Evolutionary conservation across 441 rosid species (phyloP).

Genomic region (Cnidoscolus chayamansa): DNA sequence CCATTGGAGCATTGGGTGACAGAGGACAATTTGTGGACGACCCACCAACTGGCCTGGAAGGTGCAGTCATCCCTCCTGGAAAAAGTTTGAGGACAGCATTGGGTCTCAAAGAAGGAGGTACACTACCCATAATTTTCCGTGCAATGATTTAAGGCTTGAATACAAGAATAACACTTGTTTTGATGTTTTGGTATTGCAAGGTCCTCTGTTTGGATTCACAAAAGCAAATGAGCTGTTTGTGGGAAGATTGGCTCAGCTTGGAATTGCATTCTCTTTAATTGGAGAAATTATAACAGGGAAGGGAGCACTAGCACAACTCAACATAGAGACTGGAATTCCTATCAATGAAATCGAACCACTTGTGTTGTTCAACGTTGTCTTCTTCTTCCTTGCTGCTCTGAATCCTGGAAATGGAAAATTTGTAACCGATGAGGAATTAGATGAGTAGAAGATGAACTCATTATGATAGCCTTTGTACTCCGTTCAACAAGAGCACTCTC

Average conservation of each 20-base stretch:
- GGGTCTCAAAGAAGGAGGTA: conserved; percentile 63
- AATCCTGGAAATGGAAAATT: conserved; percentile 91
- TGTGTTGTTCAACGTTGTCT: conserved; percentile 74
- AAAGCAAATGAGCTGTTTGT: conserved; percentile 86
- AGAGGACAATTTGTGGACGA: conserved; percentile 85
- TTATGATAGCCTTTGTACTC: not conserved
- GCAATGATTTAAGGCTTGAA: too few relatives aligned
- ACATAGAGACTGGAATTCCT: conserved; percentile 92
- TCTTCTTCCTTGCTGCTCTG: conserved; percentile 85
- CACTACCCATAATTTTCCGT: not conserved
- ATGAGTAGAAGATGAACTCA: conserved; percentile 33
- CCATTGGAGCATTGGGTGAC: conserved; percentile 94
- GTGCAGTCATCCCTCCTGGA: conserved; percentile 22
- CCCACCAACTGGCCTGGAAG: conserved; percentile 56
- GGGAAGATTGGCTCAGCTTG: conserved; percentile 90
- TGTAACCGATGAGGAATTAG: conserved; percentile 61
- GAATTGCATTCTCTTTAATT: conserved; percentile 86
- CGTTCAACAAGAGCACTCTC: too few relatives aligned
- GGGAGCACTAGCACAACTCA: conserved; percentile 92
- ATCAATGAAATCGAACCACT: conserved; percentile 80
- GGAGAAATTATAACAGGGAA: conserved; percentile 91
- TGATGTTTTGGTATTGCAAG: conserved; percentile 29
- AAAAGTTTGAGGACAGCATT: too few relatives aligned
- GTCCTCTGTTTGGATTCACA: conserved; percentile 89
- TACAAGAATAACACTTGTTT: too few relatives aligned